phyloP scores from a whole-genome alignment of 176 grass and related monocot genomes.

The Musa beccarii region DNA sequence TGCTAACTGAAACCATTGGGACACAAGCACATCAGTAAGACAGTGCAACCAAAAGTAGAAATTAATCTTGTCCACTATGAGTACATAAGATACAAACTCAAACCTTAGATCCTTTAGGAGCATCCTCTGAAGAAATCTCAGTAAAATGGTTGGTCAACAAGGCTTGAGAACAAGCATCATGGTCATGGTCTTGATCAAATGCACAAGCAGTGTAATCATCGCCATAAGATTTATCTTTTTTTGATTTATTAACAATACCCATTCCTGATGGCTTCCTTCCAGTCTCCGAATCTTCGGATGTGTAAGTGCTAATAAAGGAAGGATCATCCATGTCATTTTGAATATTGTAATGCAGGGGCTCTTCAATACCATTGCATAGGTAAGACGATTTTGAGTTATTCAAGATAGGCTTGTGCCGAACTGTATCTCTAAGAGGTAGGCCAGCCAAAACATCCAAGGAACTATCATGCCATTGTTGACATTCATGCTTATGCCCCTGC shows the following conservation, averaged over 20 bases:
- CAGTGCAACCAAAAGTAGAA: background rate
- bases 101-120: constrained; percentile 14
- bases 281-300: constrained; percentile 24
- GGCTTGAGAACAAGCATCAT: constrained; percentile 28
- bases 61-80: background rate
- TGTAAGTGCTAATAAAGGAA: constrained; percentile 33
- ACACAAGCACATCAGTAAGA: background rate
- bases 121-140: constrained; percentile 39
- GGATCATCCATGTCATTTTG: constrained; percentile 47
- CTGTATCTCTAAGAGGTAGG: constrained; percentile 26
- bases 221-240: constrained; percentile 33
- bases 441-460: constrained; percentile 27
- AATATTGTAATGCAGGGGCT: constrained; percentile 32
- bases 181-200: constrained; percentile 30
- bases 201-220: constrained; percentile 33
- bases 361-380: constrained; percentile 43
- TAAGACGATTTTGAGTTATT: constrained; percentile 63
- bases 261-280: constrained; percentile 33
- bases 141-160: constrained; percentile 6
- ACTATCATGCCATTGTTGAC: constrained; percentile 55
- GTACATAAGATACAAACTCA: background rate
- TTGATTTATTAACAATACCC: constrained; percentile 36
- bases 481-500: constrained; percentile 83
- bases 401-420: constrained; percentile 59
- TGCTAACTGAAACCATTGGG: constrained; percentile 17